These are phyloP conservation scores for Trichocladium uniseriatum DNA, from an alignment of 495 filamentous ascomycete species.

Conservation along the genomic window DNA sequence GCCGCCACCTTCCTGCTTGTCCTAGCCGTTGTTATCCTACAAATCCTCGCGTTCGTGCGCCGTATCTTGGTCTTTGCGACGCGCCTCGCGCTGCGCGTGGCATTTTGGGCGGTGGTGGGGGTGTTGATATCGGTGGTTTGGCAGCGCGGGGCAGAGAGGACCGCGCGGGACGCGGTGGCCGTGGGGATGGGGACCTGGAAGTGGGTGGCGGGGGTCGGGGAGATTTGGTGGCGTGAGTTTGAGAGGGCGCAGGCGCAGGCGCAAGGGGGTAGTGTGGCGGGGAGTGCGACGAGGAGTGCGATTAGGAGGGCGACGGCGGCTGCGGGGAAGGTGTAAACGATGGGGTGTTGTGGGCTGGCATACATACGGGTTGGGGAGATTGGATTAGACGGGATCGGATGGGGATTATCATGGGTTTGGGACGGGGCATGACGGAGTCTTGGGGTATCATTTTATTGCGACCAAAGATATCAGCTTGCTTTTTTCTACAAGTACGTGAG, in stretches of 20 bases:
- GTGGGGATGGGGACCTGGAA: slow-evolving; percentile 27
- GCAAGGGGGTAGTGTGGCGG: neutral
- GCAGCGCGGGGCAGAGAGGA: slow-evolving; percentile 53
- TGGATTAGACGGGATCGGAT: too few relatives aligned
- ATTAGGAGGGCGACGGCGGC: too few relatives aligned
- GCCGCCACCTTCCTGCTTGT: slow-evolving; percentile 46
- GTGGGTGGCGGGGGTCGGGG: slow-evolving; percentile 43
- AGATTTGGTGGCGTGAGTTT: slow-evolving; percentile 51
- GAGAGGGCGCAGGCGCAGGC: slow-evolving; percentile 29
- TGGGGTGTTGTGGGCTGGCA: too few relatives aligned
- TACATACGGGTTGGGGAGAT: too few relatives aligned
- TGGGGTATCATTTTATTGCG: too few relatives aligned
- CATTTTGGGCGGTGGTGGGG: slow-evolving; percentile 50
- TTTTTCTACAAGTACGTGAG: too few relatives aligned
- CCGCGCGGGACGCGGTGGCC: slow-evolving; percentile 43
- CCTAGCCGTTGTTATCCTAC: slow-evolving; percentile 50
- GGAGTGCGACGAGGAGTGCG: neutral
- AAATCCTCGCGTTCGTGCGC: slow-evolving; percentile 56
- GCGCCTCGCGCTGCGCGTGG: slow-evolving; percentile 45
- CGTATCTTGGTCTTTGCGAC: slow-evolving; percentile 67
- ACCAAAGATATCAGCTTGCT: neutral
- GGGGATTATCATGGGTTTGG: neutral
- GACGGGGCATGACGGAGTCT: neutral
- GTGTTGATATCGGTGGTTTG: slow-evolving; percentile 48
- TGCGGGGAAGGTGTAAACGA: too few relatives aligned